phyloP scores from a whole-genome alignment of 1,284 basidiomycete genomes.

The Schizophyllum amplum region DNA sequence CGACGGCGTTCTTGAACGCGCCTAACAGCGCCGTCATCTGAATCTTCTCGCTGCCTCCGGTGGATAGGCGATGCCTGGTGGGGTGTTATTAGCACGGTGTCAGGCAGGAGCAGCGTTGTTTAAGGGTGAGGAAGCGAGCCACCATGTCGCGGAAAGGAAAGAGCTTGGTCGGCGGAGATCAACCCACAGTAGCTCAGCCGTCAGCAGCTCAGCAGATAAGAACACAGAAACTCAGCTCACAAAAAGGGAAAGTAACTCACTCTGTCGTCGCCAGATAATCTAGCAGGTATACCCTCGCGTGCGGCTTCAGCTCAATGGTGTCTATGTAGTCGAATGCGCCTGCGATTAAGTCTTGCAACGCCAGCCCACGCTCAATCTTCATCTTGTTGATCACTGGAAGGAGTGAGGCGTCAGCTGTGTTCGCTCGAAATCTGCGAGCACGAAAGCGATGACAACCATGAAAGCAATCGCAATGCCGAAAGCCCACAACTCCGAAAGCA shows the following conservation, averaged over 20 bases:
- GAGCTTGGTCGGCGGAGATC: too few relatives aligned
- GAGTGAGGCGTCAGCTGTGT: neutral
- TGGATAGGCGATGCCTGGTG: conserved; percentile 85
- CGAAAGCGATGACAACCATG: too few relatives aligned
- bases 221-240: neutral
- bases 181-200: too few relatives aligned
- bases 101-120: neutral
- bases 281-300: conserved; percentile 85
- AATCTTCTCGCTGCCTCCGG: conserved; percentile 91
- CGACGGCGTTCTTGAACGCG: conserved; percentile 90
- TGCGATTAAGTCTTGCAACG: conserved; percentile 90
- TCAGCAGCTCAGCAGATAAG: too few relatives aligned
- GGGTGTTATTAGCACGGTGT: neutral
- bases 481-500: neutral
- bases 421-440: too few relatives aligned
- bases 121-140: too few relatives aligned
- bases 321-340: conserved; percentile 91
- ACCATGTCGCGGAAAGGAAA: too few relatives aligned
- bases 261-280: conserved; percentile 89
- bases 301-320: conserved; percentile 78
- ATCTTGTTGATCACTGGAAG: conserved; percentile 73
- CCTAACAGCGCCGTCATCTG: conserved; percentile 90
- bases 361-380: conserved; percentile 89
- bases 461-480: too few relatives aligned
- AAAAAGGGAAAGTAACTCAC: conserved; percentile 38